A percentile compares a stretch with the other conserved stretches of the same genome.
phyloP scores from a whole-genome alignment of 2,329 filamentous ascomycete genomes.

The Penicillium olsonii region DNA sequence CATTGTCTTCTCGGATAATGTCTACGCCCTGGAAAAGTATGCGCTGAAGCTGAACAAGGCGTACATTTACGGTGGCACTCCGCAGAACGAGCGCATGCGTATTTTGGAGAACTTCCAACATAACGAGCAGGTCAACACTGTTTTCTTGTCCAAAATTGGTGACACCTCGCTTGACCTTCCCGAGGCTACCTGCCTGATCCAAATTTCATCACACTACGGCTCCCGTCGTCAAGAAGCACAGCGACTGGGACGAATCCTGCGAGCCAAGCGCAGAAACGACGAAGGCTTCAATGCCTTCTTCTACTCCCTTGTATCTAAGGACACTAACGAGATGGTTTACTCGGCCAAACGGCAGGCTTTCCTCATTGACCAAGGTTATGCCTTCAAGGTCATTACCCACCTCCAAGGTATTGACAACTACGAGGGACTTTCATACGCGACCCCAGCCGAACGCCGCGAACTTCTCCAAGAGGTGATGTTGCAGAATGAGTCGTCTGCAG shows the following conservation, averaged over 20 bases:
- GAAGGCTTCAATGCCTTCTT: slow-evolving; percentile 99
- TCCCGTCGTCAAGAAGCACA: slow-evolving; percentile 96
- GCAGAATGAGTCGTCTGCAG: slow-evolving; percentile 74
- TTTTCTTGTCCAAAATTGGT: slow-evolving; percentile 96
- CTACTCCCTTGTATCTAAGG: slow-evolving; percentile 95
- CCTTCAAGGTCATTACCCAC: slow-evolving; percentile 98
- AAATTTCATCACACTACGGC: slow-evolving; percentile 96
- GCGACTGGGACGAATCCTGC: slow-evolving; percentile 84
- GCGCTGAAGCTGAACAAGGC: slow-evolving; percentile 81
- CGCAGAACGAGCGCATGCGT: slow-evolving; percentile 78
- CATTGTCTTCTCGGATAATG: slow-evolving; percentile 97
- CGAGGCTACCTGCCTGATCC: slow-evolving; percentile 93
- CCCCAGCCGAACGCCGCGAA: slow-evolving; percentile 77
- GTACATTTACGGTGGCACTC: slow-evolving; percentile 88
- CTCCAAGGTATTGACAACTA: slow-evolving; percentile 87
- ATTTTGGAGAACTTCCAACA: slow-evolving; percentile 95
- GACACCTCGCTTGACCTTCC: slow-evolving; percentile 97
- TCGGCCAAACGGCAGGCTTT: slow-evolving; percentile 96
- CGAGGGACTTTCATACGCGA: slow-evolving; percentile 75
- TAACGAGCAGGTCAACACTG: slow-evolving; percentile 83
- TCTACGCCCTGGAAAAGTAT: slow-evolving; percentile 86
- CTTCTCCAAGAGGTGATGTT: slow-evolving; percentile 86
- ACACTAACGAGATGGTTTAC: slow-evolving; percentile 97
- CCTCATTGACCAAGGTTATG: slow-evolving; percentile 95
- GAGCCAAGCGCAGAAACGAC: slow-evolving; percentile 93